phyloP scores from a whole-genome alignment of 2,329 filamentous ascomycete species.

The Botryotinia calthae region DNA sequence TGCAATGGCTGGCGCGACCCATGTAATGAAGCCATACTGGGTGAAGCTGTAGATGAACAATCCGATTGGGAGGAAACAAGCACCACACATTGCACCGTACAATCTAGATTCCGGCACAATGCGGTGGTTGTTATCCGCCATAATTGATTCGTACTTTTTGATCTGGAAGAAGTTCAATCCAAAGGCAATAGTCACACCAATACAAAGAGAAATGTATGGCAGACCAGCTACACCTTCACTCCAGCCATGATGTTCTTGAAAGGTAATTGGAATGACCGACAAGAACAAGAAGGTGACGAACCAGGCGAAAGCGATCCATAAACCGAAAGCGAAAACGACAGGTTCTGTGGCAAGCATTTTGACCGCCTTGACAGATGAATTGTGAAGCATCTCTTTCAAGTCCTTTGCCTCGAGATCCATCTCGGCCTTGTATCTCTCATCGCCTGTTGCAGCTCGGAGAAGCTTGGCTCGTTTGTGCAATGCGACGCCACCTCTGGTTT shows the following conservation, averaged over 20 bases:
- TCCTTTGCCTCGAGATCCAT: constrained; percentile 52
- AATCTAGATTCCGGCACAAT: constrained; percentile 67
- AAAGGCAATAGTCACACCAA: constrained; percentile 39
- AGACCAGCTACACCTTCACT: constrained; percentile 57
- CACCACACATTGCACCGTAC: constrained; percentile 75
- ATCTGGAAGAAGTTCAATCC: constrained; percentile 18
- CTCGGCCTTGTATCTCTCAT: constrained; percentile 50
- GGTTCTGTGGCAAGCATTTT: constrained; percentile 67
- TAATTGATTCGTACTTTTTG: constrained; percentile 8
- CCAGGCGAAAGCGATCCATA: constrained; percentile 90
- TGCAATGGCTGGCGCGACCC: constrained; percentile 18
- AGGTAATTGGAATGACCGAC: constrained; percentile 71
- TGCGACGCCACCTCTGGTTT: constrained; percentile 77
- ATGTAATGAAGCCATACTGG: constrained; percentile 24
- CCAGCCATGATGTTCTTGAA: constrained; percentile 67
- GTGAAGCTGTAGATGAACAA: constrained; percentile 66
- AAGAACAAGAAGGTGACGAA: constrained; percentile 82
- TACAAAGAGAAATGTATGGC: constrained; percentile 53
- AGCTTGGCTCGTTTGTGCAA: constrained; percentile 69
- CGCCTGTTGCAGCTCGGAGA: constrained; percentile 62
- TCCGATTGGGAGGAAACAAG: constrained; percentile 70
- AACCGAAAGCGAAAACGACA: constrained; percentile 78
- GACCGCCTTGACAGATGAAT: constrained; percentile 75
- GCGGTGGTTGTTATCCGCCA: neutral
- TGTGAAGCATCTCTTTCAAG: constrained; percentile 64